Evolutionary conservation across 169 alveolate species (phyloP).

Genomic region (Prorocentrum cordatum): DNA sequence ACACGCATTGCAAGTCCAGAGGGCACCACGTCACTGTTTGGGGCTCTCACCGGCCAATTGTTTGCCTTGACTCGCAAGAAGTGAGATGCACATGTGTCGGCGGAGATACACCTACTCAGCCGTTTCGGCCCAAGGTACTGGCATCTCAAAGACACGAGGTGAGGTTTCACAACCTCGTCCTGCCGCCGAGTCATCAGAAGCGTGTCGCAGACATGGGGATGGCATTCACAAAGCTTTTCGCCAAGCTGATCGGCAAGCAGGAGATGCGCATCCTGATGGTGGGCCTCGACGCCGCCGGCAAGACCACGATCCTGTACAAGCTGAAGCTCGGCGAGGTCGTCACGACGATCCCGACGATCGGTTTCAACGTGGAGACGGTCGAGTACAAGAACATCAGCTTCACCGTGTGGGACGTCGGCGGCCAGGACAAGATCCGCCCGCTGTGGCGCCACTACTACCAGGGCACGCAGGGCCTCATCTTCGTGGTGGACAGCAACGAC

Average conservation of each 20-base stretch:
- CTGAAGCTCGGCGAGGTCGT: slow-evolving; percentile 90
- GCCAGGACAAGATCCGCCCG: slow-evolving; percentile 91
- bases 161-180: no score
- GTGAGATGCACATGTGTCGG: no score
- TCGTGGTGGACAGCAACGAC: slow-evolving; percentile 96
- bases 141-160: no score
- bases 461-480: slow-evolving; percentile 92
- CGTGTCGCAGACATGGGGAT: slow-evolving; percentile 86
- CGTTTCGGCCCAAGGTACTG: no score
- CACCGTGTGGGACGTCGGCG: slow-evolving; percentile 95
- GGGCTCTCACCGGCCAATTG: no score
- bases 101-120: no score
- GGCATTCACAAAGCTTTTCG: slow-evolving; percentile 77
- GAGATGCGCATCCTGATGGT: slow-evolving; percentile 90
- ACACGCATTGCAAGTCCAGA: no score
- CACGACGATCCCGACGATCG: slow-evolving; percentile 91
- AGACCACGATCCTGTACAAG: slow-evolving; percentile 91
- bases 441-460: slow-evolving; percentile 93
- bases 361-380: slow-evolving; percentile 88
- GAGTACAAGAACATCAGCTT: slow-evolving; percentile 87
- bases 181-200: no score
- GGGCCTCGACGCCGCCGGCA: slow-evolving; percentile 96
- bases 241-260: slow-evolving; percentile 83
- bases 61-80: no score
- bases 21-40: no score